Evolutionary conservation across 129 eudicot genomes (phyloP).

Genomic region (Artemisia annua): DNA sequence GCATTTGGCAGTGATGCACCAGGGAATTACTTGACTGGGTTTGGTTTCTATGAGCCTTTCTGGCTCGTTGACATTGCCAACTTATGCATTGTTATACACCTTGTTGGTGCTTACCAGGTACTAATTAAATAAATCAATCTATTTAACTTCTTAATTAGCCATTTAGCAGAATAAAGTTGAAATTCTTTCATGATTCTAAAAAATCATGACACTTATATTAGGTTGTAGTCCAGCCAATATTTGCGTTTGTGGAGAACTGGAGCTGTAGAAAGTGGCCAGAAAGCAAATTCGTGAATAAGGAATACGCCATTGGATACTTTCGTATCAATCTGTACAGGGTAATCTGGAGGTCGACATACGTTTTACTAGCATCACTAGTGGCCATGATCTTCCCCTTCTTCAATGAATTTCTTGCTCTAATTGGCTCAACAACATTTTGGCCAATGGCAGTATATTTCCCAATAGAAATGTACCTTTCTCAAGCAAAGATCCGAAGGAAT

Average conservation of each 20-base stretch:
- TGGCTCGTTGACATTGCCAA: conserved; percentile 71
- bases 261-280: conserved; percentile 48
- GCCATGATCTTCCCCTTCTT: conserved; percentile 68
- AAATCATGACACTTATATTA: conserved; percentile 3
- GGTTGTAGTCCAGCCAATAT: conserved; percentile 61
- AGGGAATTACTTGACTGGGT: conserved; percentile 45
- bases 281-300: conserved; percentile 39
- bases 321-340: conserved; percentile 49
- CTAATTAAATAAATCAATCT: no score
- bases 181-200: neutral
- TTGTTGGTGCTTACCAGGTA: conserved; percentile 80
- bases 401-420: conserved; percentile 60
- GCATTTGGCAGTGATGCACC: conserved; percentile 75
- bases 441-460: conserved; percentile 43
- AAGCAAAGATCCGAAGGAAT: conserved; percentile 29
- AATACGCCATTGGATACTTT: conserved; percentile 29
- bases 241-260: conserved; percentile 46
- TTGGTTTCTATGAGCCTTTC: conserved; percentile 55
- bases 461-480: conserved; percentile 60
- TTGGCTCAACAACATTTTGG: conserved; percentile 64
- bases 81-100: conserved; percentile 57
- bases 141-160: neutral
- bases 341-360: conserved; percentile 62
- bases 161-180: neutral
- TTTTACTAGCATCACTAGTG: conserved; percentile 38